Conservation (phyloP, 805 yeast species). For the Torulaspora gathmanii region DNA sequence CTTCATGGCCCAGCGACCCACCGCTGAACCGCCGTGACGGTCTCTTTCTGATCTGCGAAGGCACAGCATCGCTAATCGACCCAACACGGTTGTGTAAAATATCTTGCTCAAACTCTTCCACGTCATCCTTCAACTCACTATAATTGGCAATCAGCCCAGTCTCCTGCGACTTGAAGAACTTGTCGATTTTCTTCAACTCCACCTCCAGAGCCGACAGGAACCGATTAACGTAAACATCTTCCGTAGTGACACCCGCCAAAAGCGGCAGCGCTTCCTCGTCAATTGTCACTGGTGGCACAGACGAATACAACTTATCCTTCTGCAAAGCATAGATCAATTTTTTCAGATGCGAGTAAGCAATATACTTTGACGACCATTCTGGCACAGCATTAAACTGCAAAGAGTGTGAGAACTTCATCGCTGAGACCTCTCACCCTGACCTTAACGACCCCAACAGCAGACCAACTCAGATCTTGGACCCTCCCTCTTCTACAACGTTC, state of each 20-base stretch:
- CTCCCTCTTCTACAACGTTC: background rate
- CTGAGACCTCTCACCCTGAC: background rate
- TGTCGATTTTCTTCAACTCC: constrained; percentile 71
- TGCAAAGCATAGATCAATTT: constrained; percentile 80
- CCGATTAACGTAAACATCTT: constrained; percentile 46
- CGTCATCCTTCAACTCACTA: constrained; percentile 55
- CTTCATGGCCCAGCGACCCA: constrained; percentile 6
- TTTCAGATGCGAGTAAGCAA: constrained; percentile 83
- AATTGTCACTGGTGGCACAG: constrained; percentile 2
- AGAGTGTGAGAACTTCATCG: constrained; percentile 92
- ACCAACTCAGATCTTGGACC: background rate
- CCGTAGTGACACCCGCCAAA: constrained; percentile 23
- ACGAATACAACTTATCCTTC: constrained; percentile 45
- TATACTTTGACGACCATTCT: constrained; percentile 91
- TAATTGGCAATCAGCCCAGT: constrained; percentile 37
- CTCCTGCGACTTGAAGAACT: constrained; percentile 68
- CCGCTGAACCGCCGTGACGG: constrained; percentile 15
- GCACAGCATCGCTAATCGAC: constrained; percentile 17
- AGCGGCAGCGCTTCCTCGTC: constrained; percentile 22
- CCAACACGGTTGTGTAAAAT: constrained; percentile 19
- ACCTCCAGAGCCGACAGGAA: constrained; percentile 70
- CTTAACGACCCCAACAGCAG: background rate
- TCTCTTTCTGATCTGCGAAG: constrained; percentile 13
- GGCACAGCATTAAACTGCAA: constrained; percentile 97
- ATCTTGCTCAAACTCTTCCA: constrained; percentile 51